Base-by-base conservation (phyloP, 73 alveolate species). In the Tetrahymena elliotti region DNA sequence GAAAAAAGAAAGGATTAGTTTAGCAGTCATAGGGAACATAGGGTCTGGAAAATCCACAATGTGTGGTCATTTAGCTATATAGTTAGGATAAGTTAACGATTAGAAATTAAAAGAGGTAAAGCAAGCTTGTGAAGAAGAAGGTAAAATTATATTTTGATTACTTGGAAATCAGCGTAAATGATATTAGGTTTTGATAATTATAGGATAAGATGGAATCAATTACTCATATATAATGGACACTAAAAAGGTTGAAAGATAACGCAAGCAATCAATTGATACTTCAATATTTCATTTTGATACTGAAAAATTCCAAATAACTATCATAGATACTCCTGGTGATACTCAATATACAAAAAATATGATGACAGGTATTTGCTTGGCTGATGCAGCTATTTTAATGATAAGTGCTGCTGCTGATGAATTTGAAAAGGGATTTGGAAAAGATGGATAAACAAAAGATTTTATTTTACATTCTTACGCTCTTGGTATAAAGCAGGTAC, bases 291-390 rank as follows among this genome's bases (percentile, higher is more conserved):
- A 97, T 97, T 97, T 98, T 97, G 99, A 98, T 97, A 98, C 99
- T 88, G 97, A 93, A 93, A 98, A 98, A 97, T 96, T 96, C 95
- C 93, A 96, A 97, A 97, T 93, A 98, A 98, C 99, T 96, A 97
- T 99, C 96, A 98, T 99, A 93, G 99, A 99, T 96, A 98, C 99
- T 84, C 99, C 99, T 35, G 99, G 99, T 52, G 99, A 98, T 96
- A 95, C 97, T 53, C 98, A 97, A 95, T 99, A 97, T 97, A 98
- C 98, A 94, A 98, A 97, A 96, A 98, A 99, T 98, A 97, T 97
- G 99, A 98, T 98, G 94, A 98, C 99, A 37, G 99, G 99, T 93
- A 97, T 99, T 20, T 97, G 99, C 82, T 97, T 96, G 93, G 99
- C 99, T 33, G 99, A 99, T 95, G 98, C 94, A 53, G 99, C 99